phyloP scores from a whole-genome alignment of 1,284 basidiomycete genomes.

The Cryptococcus sp. region DNA sequence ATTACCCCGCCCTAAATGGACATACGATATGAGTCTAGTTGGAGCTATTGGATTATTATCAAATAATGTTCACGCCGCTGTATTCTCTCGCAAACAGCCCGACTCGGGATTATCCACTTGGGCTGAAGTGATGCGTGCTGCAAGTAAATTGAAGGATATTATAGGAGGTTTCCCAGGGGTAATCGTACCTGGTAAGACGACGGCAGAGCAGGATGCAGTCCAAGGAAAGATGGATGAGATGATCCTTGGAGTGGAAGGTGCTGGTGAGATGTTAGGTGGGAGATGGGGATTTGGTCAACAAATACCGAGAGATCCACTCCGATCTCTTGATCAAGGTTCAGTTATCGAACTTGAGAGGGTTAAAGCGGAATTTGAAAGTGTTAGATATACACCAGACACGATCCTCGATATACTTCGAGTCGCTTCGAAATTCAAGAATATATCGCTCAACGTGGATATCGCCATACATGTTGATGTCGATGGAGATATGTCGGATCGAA shows the following conservation, averaged over 20 bases:
- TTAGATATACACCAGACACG: not conserved
- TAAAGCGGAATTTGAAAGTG: conserved; percentile 23
- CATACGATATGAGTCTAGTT: conserved; percentile 32
- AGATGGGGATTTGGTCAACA: conserved; percentile 33
- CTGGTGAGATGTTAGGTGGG: conserved; percentile 31
- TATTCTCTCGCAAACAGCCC: conserved; percentile 16
- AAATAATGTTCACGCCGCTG: conserved; percentile 26
- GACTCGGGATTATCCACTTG: conserved; percentile 29
- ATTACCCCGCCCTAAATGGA: conserved; percentile 34
- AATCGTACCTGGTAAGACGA: conserved; percentile 12
- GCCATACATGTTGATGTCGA: conserved; percentile 45
- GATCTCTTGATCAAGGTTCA: conserved; percentile 19
- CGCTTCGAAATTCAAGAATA: conserved; percentile 14
- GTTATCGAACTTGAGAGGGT: conserved; percentile 23
- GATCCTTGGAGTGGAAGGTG: conserved; percentile 22
- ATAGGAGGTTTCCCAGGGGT: conserved; percentile 24
- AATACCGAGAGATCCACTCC: conserved; percentile 3
- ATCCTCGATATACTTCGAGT: conserved; percentile 21
- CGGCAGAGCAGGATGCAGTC: conserved; percentile 3
- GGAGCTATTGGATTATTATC: conserved; percentile 34
- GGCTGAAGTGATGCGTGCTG: conserved; percentile 34
- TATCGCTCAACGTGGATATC: conserved; percentile 34
- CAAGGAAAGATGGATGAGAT: conserved; percentile 10
- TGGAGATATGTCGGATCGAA: conserved; percentile 19
- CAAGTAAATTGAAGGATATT: conserved; percentile 31